These are phyloP conservation scores for Nicotiana undulata DNA, from an alignment of 257 asterid species.

Conservation along the genomic window DNA sequence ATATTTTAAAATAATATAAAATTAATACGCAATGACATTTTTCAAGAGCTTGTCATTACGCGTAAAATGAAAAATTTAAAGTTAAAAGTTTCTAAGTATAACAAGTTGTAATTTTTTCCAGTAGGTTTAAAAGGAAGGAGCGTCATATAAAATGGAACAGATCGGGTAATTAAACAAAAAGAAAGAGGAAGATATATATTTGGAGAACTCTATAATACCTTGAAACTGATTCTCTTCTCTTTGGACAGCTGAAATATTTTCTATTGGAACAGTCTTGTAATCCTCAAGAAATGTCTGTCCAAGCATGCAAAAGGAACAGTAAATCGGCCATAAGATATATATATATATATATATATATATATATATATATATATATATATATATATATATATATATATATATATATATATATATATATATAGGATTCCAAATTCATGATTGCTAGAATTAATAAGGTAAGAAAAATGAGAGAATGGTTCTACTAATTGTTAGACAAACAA, in stretches of 20 bases:
- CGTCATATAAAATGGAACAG: neutral
- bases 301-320: neutral
- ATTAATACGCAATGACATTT: too few species aligned
- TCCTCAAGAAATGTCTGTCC: conserved; percentile 30
- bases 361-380: too few species aligned
- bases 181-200: neutral
- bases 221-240: conserved; percentile 19
- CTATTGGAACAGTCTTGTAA: conserved; percentile 27
- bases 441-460: neutral
- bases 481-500: neutral
- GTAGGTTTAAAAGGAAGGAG: too few species aligned
- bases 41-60: neutral
- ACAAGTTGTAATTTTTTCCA: too few species aligned
- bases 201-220: conserved; percentile 16
- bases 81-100: too few species aligned
- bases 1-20: neutral
- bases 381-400: too few species aligned
- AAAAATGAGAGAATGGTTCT: neutral
- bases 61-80: neutral
- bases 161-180: neutral
- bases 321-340: neutral
- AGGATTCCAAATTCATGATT: neutral
- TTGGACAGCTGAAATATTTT: conserved; percentile 21
- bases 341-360: too few species aligned
- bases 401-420: neutral